A percentile compares a stretch with the other conserved stretches of the same genome.
Conservation (phyloP, 2,329 filamentous ascomycete genomes). For the Penicillium sp. region DNA sequence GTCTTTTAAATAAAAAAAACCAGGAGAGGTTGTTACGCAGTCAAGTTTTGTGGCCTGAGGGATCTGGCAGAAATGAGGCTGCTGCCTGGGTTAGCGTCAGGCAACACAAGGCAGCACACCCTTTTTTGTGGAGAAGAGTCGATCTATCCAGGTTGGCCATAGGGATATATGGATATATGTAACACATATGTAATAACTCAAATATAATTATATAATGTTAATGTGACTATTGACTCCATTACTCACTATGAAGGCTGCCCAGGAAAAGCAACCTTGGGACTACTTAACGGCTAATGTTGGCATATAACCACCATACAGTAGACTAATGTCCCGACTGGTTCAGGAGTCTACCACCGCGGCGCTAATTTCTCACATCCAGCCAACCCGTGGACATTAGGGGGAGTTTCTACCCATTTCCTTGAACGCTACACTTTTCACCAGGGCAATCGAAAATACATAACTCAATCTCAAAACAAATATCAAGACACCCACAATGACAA, state of each 20-base stretch:
- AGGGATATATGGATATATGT: background rate
- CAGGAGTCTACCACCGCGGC: background rate
- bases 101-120: conserved; percentile 1
- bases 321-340: background rate
- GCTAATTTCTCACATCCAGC: background rate
- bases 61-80: background rate
- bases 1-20: background rate
- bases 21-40: background rate
- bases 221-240: too few relatives aligned
- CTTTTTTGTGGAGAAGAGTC: background rate
- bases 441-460: too few relatives aligned
- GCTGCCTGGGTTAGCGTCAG: background rate
- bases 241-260: too few relatives aligned
- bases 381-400: background rate
- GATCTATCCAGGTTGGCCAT: background rate
- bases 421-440: background rate
- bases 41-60: background rate
- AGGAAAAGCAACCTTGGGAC: too few relatives aligned
- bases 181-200: background rate
- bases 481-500: background rate
- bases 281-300: too few relatives aligned
- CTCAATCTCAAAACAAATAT: too few relatives aligned
- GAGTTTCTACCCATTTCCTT: background rate
- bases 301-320: too few relatives aligned
- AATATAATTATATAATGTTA: too few relatives aligned